phyloP scores from a whole-genome alignment of 345 rosid genomes.

The Salix dunnii region DNA sequence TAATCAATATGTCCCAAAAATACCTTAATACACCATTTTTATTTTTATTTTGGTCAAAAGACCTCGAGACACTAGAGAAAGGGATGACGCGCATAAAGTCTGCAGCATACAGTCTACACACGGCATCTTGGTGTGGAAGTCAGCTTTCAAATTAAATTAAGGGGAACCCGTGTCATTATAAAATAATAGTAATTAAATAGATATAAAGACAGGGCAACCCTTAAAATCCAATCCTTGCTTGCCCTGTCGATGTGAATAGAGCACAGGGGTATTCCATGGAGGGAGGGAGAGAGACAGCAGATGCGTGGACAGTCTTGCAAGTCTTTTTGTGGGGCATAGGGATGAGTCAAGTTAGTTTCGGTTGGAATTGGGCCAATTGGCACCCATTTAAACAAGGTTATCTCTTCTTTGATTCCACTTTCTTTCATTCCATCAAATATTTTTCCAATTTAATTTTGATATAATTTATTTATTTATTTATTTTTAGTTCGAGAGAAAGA shows the following conservation, averaged over 20 bases:
- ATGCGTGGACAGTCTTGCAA: not conserved
- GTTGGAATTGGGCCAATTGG: not conserved
- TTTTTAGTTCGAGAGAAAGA: too few species aligned
- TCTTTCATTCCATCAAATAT: not conserved
- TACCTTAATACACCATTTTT: not conserved
- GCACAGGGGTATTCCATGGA: not conserved
- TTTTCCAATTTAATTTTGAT: too few species aligned
- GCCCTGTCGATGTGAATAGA: not conserved
- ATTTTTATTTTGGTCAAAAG: too few species aligned
- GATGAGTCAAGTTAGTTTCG: not conserved
- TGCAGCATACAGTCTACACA: slow-evolving; percentile 8
- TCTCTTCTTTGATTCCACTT: not conserved
- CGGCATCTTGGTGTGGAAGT: slow-evolving; percentile 21
- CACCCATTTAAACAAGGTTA: not conserved
- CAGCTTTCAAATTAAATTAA: slow-evolving; percentile 13
- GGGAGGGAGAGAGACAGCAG: not conserved
- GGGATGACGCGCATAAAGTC: not conserved
- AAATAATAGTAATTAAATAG: not conserved
- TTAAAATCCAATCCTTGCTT: not conserved
- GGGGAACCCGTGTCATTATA: not conserved
- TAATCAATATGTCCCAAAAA: not conserved
- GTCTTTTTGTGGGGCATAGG: slow-evolving; percentile 3
- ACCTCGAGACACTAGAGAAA: not conserved
- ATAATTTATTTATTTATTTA: too few species aligned
- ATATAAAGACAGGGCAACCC: not conserved